phyloP scores from a whole-genome alignment of 192 early-diverging fungal genomes.

The Podila minutissima region DNA sequence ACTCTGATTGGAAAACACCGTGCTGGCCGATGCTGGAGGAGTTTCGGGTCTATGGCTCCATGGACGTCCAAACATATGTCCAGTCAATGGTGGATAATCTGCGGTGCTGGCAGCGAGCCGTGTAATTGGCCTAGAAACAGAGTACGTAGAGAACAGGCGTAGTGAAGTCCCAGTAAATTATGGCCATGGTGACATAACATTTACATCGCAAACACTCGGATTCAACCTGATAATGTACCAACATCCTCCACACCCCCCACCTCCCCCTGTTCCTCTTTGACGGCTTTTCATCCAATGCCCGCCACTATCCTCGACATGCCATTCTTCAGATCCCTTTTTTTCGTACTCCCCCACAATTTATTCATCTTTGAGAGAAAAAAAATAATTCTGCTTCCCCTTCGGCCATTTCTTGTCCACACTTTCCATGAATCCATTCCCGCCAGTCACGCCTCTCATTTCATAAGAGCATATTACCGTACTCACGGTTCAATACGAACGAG shows the following conservation, averaged over 20 bases:
- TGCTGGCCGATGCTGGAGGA: slow-evolving; percentile 3
- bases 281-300: neutral
- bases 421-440: neutral
- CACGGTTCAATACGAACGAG: neutral
- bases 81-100: neutral
- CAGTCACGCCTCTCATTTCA: neutral
- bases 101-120: neutral
- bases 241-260: neutral
- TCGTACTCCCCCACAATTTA: neutral
- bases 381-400: neutral
- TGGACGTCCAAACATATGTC: neutral
- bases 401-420: neutral
- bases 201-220: too few relatives aligned
- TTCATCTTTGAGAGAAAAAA: neutral
- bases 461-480: neutral
- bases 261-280: neutral
- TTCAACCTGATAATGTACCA: neutral
- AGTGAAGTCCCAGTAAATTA: too few relatives aligned
- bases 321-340: neutral
- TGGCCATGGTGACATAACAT: too few relatives aligned
- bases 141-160: too few relatives aligned
- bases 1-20: neutral
- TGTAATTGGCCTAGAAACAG: neutral
- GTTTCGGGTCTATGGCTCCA: neutral
- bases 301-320: neutral